Evolutionary conservation across 2,329 filamentous ascomycete species (phyloP), one percentile per base, ranked within the genome.

Genomic region (Penicillium sp.): DNA sequence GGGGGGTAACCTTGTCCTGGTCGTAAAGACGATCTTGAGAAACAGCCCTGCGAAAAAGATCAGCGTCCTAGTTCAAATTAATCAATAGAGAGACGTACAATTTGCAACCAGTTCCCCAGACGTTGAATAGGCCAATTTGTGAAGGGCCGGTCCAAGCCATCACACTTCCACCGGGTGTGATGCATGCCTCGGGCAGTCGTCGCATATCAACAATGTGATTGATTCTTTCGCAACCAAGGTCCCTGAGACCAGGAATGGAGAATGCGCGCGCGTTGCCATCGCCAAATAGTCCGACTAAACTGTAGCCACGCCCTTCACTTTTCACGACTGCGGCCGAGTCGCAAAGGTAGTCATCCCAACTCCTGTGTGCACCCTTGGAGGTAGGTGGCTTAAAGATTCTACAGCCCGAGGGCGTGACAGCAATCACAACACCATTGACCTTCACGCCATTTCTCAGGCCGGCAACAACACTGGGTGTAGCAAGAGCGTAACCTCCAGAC

Each of bases 141-240:
- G 89, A 90, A 0, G 92, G 92, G 0, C 92, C 90, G 1, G 86
- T 87, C 90, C 92, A 97, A 35, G 86, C 89, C 57, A 96, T 81
- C 18, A 97, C 80, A 62, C 94, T 88, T 5, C 94, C 92, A 1
- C 88, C 87, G 16, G 82, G 78, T 0, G 89, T 89, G 43, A 96
- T 86, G 13, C 85, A 76, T 0, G 89, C 81, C 28, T 87, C 84
- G 1, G 80, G 76, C 48, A 87, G 83, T n/a, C 90, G 83, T 20
- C 83, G 83, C 25, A 86, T 79, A 64, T 97, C 92, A 3, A 95
- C 75, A 69, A 87, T 82, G 4, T 84, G 77, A 43, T 72, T 72
- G 4, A 96, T 76, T 10, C 81, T 79, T 1, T 83, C 79, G 38
- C 81, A 82, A 25, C 84, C 87, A 49, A 99, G 85, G 64, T 97